Conservation (phyloP, 768 basidiomycete genomes). For the Kwoniella shandongensis region DNA sequence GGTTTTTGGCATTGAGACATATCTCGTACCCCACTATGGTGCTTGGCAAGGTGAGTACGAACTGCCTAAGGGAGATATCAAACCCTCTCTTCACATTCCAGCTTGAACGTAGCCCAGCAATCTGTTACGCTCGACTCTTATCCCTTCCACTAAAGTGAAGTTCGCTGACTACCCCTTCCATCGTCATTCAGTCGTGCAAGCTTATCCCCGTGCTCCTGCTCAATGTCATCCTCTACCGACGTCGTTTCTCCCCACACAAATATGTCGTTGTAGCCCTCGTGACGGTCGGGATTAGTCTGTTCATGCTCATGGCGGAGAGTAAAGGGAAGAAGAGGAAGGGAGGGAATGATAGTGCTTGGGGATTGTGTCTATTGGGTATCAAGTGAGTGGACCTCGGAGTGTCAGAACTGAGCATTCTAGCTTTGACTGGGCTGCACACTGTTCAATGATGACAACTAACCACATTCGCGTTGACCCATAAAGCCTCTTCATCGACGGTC, state of each 20-base stretch:
- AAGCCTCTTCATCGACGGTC: slow-evolving; percentile 88
- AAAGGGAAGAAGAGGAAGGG: slow-evolving; percentile 55
- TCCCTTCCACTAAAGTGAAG: too few species aligned
- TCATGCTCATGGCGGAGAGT: slow-evolving; percentile 71
- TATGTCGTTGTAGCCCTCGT: slow-evolving; percentile 94
- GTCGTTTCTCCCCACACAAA: slow-evolving; percentile 88
- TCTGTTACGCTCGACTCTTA: too few species aligned
- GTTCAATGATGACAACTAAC: not conserved
- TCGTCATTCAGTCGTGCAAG: slow-evolving; percentile 62
- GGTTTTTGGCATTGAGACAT: slow-evolving; percentile 89
- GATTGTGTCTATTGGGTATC: slow-evolving; percentile 56
- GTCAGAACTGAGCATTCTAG: not conserved
- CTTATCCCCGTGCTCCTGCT: slow-evolving; percentile 92
- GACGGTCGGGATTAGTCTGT: slow-evolving; percentile 83
- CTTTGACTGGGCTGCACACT: not conserved
- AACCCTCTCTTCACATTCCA: not conserved
- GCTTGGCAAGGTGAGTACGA: slow-evolving; percentile 67
- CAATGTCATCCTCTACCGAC: slow-evolving; percentile 92
- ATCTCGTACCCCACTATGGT: slow-evolving; percentile 99
- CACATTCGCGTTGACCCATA: not conserved
- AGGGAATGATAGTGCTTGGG: slow-evolving; percentile 56
- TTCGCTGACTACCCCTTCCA: too few species aligned
- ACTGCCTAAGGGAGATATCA: not conserved
- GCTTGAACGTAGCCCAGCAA: too few species aligned
- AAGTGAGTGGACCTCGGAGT: slow-evolving; percentile 33